Evolutionary conservation across 345 rosid species (phyloP), one percentile per base, ranked within the genome.

Genomic region (Brassica juncea): DNA sequence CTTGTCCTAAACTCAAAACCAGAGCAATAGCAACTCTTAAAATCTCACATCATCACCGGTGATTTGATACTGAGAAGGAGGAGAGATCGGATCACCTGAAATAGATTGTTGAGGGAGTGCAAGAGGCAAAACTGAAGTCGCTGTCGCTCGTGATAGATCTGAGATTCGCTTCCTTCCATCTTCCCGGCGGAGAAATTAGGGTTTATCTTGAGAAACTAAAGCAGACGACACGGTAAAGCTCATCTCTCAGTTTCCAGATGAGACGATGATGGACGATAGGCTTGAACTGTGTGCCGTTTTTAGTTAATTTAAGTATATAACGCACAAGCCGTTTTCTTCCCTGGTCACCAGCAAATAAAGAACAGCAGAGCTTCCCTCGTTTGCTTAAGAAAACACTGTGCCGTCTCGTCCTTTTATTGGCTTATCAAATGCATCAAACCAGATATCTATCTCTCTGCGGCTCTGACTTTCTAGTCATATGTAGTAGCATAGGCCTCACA

Each of bases 21-120:
- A 65, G 4, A 70, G 52, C 57, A 3, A 15, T 25, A 30, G 0
- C 7, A 30, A 65, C 55, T 62, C 28, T 59, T 3, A 44, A 37
- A 5, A 14, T 37, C 21, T 39, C 25, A 8, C 8, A 68, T 23
- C 12, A 30, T 54, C 42, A 19, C 28, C 62, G n/a, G 39, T 42
- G 61, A 44, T 14, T 58, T 4, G 30, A 47, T 23, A 42, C 34
- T 55, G 23, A 57, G 10, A n/a, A n/a, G 57, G 8, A 8, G 7
- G 47, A 71, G 11, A 21, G 12, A 58, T 21, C 5, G 62, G 62
- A 59, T 72, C 58, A 91, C 99, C 98, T 93, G 98, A 79, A 93
- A 93, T 77, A 95, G 93, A 81, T 88, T 95, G 88, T 91, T 93
- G 77, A 95, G 98, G 5, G 91, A 77, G 84, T 95, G 98, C 8